These are phyloP conservation scores for Russula ochroleuca DNA, from an alignment of 768 basidiomycete genomes.

Conservation along the genomic window DNA sequence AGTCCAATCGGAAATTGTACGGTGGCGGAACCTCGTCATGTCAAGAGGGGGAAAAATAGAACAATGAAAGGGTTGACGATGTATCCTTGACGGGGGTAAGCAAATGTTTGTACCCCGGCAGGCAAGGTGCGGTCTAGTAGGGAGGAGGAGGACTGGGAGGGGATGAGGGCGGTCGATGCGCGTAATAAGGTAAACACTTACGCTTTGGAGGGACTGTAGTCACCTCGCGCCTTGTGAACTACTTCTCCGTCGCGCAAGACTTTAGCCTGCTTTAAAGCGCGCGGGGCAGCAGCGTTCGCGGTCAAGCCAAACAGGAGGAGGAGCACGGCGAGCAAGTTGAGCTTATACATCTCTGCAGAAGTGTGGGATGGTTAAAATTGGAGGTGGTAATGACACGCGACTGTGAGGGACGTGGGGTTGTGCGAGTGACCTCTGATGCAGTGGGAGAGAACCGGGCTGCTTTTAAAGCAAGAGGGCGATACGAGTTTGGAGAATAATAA, in stretches of 20 bases:
- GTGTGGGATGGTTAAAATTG: not conserved
- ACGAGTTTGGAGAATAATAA: not conserved
- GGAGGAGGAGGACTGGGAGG: not conserved
- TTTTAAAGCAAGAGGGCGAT: not conserved
- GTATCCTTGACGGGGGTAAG: not conserved
- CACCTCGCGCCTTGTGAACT: not conserved
- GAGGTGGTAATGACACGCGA: not conserved
- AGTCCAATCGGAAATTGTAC: not conserved
- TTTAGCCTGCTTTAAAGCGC: conserved; percentile 33
- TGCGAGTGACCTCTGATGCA: not conserved
- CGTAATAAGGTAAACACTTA: not conserved
- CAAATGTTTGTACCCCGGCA: not conserved
- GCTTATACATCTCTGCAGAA: not conserved
- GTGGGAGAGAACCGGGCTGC: not conserved
- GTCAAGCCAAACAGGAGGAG: conserved; percentile 16
- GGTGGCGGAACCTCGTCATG: not conserved
- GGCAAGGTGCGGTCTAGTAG: not conserved
- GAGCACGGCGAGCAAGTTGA: conserved; percentile 5
- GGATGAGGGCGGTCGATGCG: not conserved
- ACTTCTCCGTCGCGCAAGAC: conserved; percentile 28
- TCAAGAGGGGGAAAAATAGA: not conserved
- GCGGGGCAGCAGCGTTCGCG: conserved; percentile 12
- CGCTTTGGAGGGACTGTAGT: not conserved
- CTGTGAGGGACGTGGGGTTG: not conserved
- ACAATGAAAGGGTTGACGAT: not conserved